These are phyloP conservation scores for Isoetes taiwanensis DNA, from an alignment of 75 land plant genomes.

Conservation along the genomic window DNA sequence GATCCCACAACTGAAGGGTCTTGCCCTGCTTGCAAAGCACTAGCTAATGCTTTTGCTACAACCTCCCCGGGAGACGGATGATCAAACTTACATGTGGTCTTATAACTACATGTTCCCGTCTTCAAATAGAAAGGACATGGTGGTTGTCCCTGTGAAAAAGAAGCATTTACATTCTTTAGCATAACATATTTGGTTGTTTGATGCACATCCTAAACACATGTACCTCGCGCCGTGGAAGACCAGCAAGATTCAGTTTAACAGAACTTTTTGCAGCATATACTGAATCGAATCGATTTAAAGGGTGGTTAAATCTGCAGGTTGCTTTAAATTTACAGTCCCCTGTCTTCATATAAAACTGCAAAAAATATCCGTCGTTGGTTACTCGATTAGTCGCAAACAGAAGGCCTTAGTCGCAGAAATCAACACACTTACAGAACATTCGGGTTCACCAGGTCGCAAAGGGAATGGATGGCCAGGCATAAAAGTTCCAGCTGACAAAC, in stretches of 20 bases:
- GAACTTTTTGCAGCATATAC: background rate
- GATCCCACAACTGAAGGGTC: no score
- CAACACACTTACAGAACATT: slow-evolving; percentile 37
- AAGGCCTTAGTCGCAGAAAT: background rate
- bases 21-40: no score
- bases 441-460: slow-evolving; percentile 53
- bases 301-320: slow-evolving; percentile 78
- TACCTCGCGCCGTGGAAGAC: slow-evolving; percentile 89
- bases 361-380: background rate
- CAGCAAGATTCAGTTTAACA: slow-evolving; percentile 88
- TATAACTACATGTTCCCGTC: slow-evolving; percentile 80
- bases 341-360: slow-evolving; percentile 63
- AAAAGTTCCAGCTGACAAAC: background rate
- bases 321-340: slow-evolving; percentile 52
- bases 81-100: slow-evolving; percentile 62
- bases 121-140: slow-evolving; percentile 69
- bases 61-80: slow-evolving; percentile 90
- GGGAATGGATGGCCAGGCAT: slow-evolving; percentile 24
- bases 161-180: background rate
- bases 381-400: background rate
- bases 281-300: slow-evolving; percentile 25
- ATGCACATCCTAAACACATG: background rate
- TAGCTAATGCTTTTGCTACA: slow-evolving; percentile 37
- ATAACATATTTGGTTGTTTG: background rate
- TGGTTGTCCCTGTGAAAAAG: slow-evolving; percentile 32